Conservation (phyloP, 2,329 filamentous ascomycete species). For the Beauveria sp. region DNA sequence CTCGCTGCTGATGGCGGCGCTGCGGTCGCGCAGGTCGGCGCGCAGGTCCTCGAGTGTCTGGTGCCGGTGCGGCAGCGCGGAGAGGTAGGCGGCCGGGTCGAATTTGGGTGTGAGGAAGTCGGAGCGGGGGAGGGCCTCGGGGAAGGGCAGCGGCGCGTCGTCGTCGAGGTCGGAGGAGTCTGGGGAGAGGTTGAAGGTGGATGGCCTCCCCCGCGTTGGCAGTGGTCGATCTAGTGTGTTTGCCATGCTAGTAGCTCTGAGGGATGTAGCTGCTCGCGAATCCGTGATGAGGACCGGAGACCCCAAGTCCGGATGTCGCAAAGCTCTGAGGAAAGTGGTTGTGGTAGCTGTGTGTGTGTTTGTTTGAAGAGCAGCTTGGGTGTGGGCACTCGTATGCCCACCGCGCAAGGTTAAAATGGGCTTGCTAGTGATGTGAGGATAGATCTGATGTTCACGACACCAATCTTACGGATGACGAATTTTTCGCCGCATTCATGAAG, state of each 20-base stretch:
- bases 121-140: constrained; percentile 69
- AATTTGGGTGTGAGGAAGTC: constrained; percentile 78
- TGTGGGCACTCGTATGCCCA: too few species aligned
- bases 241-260: not conserved
- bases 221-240: not conserved
- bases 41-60: constrained; percentile 94
- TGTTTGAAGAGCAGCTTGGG: too few species aligned
- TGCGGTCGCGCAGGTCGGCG: constrained; percentile 73
- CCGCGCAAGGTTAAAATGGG: too few species aligned
- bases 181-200: constrained; percentile 36
- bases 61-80: constrained; percentile 72
- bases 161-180: constrained; percentile 40
- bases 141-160: constrained; percentile 75
- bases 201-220: not conserved
- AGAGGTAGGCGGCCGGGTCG: constrained; percentile 74
- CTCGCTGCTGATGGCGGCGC: constrained; percentile 72
- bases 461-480: too few species aligned
- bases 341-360: too few species aligned
- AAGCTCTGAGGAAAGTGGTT: too few species aligned
- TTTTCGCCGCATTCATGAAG: too few species aligned
- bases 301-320: too few species aligned
- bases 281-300: too few species aligned
- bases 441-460: too few species aligned
- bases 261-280: not conserved
- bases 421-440: too few species aligned